Evolutionary conservation across 176 grass and related monocot species (phyloP), one percentile per base, ranked within the genome.

Genomic region (Musa itinerans): DNA sequence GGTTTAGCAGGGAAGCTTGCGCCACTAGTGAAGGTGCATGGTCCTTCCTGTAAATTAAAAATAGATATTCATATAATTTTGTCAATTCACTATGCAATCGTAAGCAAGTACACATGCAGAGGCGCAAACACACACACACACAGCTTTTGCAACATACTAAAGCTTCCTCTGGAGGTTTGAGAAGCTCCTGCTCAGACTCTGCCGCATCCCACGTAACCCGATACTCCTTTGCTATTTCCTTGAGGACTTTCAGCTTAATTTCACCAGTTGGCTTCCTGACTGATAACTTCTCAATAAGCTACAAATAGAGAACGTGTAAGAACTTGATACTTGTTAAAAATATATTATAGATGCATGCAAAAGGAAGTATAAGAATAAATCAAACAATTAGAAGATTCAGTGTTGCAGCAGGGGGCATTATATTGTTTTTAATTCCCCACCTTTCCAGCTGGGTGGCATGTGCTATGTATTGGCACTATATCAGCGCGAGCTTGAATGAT

Each of bases 231-330:
- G 90, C 95, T 83, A 94, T 99, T 79, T 90, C 90, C 78, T 89
- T 99, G 52, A 99, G 84, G 71, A 87, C 73, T 78, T 99, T 99
- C 26, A 94, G 72, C 76, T 99, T 94, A 77, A 72, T 79, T 80
- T 94, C 84, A 62, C 90, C 95, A 77, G 83, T 91, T 63, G 91
- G 95, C 73, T 94, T 94, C 85, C 84, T 89, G 55, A 92, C 84
- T 15, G 95, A 99, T 50, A 99, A 82, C 69, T 99, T 99, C 88
- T 94, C 91, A 58, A 99, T 94, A 56, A 99, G 81, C 95, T 99
- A 83, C 69, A 86, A 27, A 76, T 62, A 23, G 74, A 77, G 55
- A 69, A 63, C 16, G 82, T 72, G 66, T 16, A 54, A 73, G n/a
- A 82, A 63, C 71, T 50, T 20, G 34, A 19, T 8, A 54, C 20